Base-by-base conservation (phyloP, 192 early-diverging fungal genomes). In the Linnemannia exigua region DNA sequence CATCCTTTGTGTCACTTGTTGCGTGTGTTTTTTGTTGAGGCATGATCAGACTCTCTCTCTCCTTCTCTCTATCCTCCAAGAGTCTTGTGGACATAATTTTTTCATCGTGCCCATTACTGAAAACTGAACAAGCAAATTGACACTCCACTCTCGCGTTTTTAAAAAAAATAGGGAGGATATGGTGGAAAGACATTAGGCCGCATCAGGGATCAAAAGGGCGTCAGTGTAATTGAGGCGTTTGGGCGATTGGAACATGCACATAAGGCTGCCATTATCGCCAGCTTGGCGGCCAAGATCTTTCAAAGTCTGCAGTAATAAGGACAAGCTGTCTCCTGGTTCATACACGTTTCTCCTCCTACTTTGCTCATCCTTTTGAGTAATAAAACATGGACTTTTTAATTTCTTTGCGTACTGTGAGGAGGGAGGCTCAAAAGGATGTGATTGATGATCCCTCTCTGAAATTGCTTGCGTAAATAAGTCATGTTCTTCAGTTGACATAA, bases 181-280 rank as follows among this genome's bases (percentile, higher is more conserved):
- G 92, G 90, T 15, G 95, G 94, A 22, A 89, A 88, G 46, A 89
- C 90, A 61, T 76, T 95, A 16, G 95, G 95, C 22, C 75, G 88
- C 35, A 88, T 95, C 54, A 88, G 95, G 25, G 95, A 95, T 73
- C 72, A 87, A 47, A 94, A 94, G 44, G 95, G 95, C 1, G 82
- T 89, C 1, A 88, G 91, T 28, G 93, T 93, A 1, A 91, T 90
- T 50, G 91, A 93, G 15, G 89, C 89, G 51, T 94, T 91, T 74
- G 87, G 87, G 67, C 90, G 88, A 47, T 82, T 94, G 63, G 88
- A 88, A 68, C 89, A 90, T 84, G 89, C 90, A n/a, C 87, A 89
- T 11, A 92, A 93, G 70, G 88, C 89, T 3, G 90, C 92, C 35
- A 88, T 94, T 36, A 88, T 94, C 67, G 84, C 90, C 1, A 84